Base-by-base conservation (phyloP, 768 basidiomycete species). In the Guyanaporus albipodus region DNA sequence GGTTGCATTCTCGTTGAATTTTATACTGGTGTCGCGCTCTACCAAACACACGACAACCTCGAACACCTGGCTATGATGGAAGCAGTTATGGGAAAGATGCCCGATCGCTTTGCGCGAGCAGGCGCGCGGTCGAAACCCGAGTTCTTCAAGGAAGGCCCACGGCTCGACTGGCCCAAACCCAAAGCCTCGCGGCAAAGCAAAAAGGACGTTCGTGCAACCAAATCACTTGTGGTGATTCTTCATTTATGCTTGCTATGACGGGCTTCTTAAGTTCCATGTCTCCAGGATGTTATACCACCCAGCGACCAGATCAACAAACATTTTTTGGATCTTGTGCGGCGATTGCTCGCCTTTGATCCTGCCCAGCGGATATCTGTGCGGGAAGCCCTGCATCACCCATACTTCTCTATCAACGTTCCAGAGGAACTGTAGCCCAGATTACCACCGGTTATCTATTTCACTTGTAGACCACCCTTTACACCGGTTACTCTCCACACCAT, bases 1-100 rank as follows among this genome's bases (percentile, higher is more conserved):
- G 96, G 96, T 7, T 99, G 96, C 70, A 99, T 99, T 56, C 80
- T 99, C 21, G 94, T 99, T 48, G 96, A 99, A 67, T 98, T 99
- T 66, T 95, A 83, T 71, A 99, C 96, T 15, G 96, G 96, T 22
- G 82, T 92, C 27, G 96, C 96, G 8, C 78, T 99, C n/a, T 99
- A 96, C 71, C 96, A 99, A 68, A 98, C 96, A 1, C 96, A 98
- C 60, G 95, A 98, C 69, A 98, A 99, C 65, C 79, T 98, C 8
- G 96, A 99, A 66, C 96, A 99, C 68, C 81, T 99, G 12, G 96
- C 95, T 32, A 99, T 99, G 96, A 99, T 99, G 96, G 94, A 98
- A 66, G 85, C 89, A 66, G 96, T 98, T 31, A 97, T 98, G 89
- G 95, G 95, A 48, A 90, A 88, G 72, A 94, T 98, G 86, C 91